These are phyloP conservation scores for Isatis lusitanica DNA, from an alignment of 441 rosid genomes.

Conservation along the genomic window DNA sequence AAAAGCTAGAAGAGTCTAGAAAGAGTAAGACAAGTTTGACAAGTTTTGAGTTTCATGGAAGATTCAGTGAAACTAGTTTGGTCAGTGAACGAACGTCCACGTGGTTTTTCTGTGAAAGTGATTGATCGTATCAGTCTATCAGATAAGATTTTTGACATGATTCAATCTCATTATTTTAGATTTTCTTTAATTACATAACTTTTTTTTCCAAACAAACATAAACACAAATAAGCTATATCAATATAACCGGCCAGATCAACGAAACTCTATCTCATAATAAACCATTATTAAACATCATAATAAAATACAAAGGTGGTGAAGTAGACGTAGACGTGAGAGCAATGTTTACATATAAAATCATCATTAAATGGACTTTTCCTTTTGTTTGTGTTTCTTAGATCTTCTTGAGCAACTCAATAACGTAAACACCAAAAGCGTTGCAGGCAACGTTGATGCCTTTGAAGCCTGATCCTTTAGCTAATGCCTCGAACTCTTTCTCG, in stretches of 20 bases:
- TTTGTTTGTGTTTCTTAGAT: slow-evolving; percentile 3
- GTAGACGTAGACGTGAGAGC: not conserved
- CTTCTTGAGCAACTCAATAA: slow-evolving; percentile 79
- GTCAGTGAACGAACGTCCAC: slow-evolving; percentile 23
- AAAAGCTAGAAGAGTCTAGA: slow-evolving; percentile 29
- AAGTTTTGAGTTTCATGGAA: slow-evolving; percentile 17
- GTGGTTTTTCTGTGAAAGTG: slow-evolving; percentile 9
- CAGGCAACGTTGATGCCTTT: slow-evolving; percentile 63
- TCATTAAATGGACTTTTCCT: not conserved
- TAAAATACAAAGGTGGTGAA: not conserved
- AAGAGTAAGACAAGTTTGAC: slow-evolving; percentile 22
- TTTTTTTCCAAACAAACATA: not conserved
- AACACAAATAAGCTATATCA: not conserved
- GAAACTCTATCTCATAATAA: not conserved
- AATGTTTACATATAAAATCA: not conserved
- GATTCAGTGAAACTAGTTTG: slow-evolving; percentile 23
- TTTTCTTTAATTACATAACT: not conserved
- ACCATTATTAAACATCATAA: slow-evolving; percentile 1
- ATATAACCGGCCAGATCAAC: not conserved
- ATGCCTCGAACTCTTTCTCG: slow-evolving; percentile 65
- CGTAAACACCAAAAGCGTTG: slow-evolving; percentile 49
- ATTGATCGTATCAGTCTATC: not conserved
- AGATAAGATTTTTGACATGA: not conserved
- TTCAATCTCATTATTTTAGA: not conserved
- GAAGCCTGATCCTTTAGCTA: slow-evolving; percentile 77